Percentiles rank a stretch among this genome's conserved stretches.
Conservation (phyloP, 371 early-diverging fungal genomes). For the Mortierella sp. region DNA sequence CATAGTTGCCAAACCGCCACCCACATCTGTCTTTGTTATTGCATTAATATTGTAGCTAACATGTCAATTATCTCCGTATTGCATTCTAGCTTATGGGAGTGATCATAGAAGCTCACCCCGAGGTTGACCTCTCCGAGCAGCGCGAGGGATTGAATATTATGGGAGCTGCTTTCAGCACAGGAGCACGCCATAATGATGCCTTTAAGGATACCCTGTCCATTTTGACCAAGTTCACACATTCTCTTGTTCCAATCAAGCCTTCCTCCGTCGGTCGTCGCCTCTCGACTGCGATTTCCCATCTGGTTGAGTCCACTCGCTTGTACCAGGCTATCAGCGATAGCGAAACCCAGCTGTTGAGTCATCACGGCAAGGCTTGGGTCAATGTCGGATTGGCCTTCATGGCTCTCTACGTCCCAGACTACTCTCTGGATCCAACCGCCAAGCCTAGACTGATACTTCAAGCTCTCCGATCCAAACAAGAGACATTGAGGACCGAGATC, state of each 20-base stretch:
- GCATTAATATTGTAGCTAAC: too few relatives aligned
- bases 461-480: conserved; percentile 60
- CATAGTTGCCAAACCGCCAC: background rate
- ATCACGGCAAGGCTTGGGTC: conserved; percentile 67
- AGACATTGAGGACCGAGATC: conserved; percentile 58
- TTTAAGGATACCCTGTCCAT: conserved; percentile 7
- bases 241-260: conserved; percentile 28
- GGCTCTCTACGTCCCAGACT: conserved; percentile 76
- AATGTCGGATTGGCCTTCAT: conserved; percentile 69
- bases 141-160: conserved; percentile 20
- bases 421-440: conserved; percentile 83
- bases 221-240: conserved; percentile 24
- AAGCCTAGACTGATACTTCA: conserved; percentile 73
- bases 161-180: conserved; percentile 12
- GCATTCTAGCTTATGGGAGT: conserved; percentile 38
- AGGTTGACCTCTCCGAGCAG: conserved; percentile 20
- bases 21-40: background rate
- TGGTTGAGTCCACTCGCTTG: conserved; percentile 27
- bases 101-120: conserved; percentile 35
- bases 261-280: conserved; percentile 38
- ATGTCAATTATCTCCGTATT: background rate
- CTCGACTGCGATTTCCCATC: conserved; percentile 19
- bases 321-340: conserved; percentile 29
- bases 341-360: conserved; percentile 24
- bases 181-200: conserved; percentile 26